These are phyloP conservation scores for Cladosporium sp. DNA, from an alignment of 2,329 filamentous ascomycete genomes.

Conservation along the genomic window DNA sequence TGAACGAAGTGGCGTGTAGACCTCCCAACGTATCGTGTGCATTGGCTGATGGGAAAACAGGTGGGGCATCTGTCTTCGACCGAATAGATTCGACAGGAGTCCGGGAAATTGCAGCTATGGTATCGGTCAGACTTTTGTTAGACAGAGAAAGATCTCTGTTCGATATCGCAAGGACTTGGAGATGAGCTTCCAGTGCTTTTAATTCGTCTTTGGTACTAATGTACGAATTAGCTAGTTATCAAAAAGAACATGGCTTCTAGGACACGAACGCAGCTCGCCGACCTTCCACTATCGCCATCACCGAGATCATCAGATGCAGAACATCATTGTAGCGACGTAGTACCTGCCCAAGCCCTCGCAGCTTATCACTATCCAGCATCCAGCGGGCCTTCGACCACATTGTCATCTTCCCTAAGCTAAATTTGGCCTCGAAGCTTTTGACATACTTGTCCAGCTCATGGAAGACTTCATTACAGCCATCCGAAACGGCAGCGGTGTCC, in stretches of 20 bases:
- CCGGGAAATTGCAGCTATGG: neutral
- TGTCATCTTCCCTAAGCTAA: neutral
- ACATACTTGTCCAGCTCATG: constrained; percentile 1
- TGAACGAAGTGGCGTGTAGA: neutral
- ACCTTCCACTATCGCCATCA: constrained; percentile 6
- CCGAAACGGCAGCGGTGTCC: neutral
- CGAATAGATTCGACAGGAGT: neutral
- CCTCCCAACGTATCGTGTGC: neutral
- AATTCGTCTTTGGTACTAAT: constrained; percentile 7
- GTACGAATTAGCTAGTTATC: neutral
- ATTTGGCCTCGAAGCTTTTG: neutral
- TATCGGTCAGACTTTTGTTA: neutral
- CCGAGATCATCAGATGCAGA: constrained; percentile 8
- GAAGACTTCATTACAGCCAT: constrained; percentile 5
- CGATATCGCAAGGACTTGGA: neutral
- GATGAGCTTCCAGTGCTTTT: neutral
- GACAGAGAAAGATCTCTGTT: neutral
- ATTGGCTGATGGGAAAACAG: neutral
- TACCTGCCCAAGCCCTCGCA: neutral
- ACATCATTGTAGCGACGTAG: constrained; percentile 1
- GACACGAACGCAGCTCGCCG: constrained; percentile 3
- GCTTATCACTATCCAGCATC: neutral
- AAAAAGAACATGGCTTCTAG: neutral
- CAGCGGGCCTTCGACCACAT: neutral
- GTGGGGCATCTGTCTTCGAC: neutral